Evolutionary conservation across 805 yeast genomes (phyloP).

Genomic region (Schwanniomyces sp.): DNA sequence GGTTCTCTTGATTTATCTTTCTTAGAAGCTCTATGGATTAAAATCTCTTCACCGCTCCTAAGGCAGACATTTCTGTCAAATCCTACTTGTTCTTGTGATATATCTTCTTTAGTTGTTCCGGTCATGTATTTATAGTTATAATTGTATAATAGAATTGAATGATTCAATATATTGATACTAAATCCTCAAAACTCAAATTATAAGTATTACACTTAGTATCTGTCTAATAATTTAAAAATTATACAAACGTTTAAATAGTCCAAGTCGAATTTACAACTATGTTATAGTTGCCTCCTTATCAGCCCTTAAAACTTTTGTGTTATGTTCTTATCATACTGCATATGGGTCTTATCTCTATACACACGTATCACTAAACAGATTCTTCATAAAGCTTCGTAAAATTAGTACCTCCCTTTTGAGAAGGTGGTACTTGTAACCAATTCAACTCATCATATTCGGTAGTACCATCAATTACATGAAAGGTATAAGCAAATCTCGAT

Average conservation of each 20-base stretch:
- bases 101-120: background rate
- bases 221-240: background rate
- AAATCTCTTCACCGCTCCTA: conserved; percentile 12
- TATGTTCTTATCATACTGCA: background rate
- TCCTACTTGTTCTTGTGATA: background rate
- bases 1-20: conserved; percentile 25
- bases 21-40: conserved; percentile 30
- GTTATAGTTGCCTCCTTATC: background rate
- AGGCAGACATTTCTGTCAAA: conserved; percentile 1
- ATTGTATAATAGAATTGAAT: background rate
- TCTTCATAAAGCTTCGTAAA: conserved; percentile 50
- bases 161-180: background rate
- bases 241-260: background rate
- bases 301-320: background rate
- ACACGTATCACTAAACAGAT: background rate
- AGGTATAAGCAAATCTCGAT: conserved; percentile 76
- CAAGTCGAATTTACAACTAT: background rate
- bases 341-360: background rate
- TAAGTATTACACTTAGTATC: background rate
- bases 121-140: background rate
- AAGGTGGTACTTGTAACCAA: conserved; percentile 78
- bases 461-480: conserved; percentile 73
- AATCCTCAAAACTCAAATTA: background rate
- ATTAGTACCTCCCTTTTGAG: conserved; percentile 54
- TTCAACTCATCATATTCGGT: conserved; percentile 61